phyloP scores from a whole-genome alignment of 2,329 filamentous ascomycete species.

The Zopfia rhizophila region DNA sequence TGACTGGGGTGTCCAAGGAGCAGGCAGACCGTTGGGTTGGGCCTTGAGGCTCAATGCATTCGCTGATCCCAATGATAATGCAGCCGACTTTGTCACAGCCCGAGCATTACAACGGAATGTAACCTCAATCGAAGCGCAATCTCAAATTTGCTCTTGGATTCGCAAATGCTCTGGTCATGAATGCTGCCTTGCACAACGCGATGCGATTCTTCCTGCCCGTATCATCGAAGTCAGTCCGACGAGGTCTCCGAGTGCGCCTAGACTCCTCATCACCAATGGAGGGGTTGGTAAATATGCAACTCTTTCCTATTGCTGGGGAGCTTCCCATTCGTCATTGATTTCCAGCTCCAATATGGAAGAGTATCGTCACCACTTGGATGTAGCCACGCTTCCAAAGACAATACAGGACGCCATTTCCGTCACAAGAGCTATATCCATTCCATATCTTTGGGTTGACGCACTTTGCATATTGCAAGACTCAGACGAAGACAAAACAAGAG shows the following conservation, averaged over 20 bases:
- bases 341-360: conserved; percentile 3
- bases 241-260: background rate
- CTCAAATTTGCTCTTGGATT: no score
- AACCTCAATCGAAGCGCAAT: no score
- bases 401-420: conserved; percentile 7
- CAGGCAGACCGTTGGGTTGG: no score
- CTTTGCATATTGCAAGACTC: conserved; percentile 17
- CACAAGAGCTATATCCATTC: background rate
- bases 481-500: conserved; percentile 6
- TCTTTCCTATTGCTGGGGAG: conserved; percentile 11
- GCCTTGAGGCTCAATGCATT: conserved; percentile 1
- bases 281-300: conserved; percentile 5
- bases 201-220: conserved; percentile 2
- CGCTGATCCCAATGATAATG: background rate
- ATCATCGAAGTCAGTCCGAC: conserved; percentile 4
- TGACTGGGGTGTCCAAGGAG: no score
- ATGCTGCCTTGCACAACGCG: no score
- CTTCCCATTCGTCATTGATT: background rate
- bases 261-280: background rate
- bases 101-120: conserved; percentile 2
- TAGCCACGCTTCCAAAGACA: conserved; percentile 1
- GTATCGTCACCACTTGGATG: background rate
- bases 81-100: conserved; percentile 1
- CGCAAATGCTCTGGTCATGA: no score
- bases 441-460: conserved; percentile 16